Evolutionary conservation across 2,329 filamentous ascomycete genomes (phyloP), one percentile per base, ranked within the genome.

Genomic region (Hypoxylon sp.): DNA sequence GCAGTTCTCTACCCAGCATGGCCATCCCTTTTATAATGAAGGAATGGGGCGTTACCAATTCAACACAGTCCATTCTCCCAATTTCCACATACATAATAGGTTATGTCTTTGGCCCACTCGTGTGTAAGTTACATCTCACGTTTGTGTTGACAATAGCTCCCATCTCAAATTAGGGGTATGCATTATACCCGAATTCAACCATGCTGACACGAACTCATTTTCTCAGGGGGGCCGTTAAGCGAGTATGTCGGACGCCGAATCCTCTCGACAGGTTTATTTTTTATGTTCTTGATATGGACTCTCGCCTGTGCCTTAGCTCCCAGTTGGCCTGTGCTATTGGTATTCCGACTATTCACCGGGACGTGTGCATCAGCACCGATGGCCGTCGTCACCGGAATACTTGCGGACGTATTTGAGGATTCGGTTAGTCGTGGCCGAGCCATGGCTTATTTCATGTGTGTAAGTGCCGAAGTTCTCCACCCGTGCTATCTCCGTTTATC

Each of bases 401-500:
- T 87, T 57, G 86, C 87, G 9, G 87, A 90, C 68, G 75, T 88
- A 4, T 89, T 83, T 62, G 75, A 76, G 40, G 75, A 84, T 41
- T 76, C 81, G 1, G 69, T 77, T 19, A 73, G 75, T 1, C 72
- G 84, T 35, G 85, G 85, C 2, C 73, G 82, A 23, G 81, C 81
- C 3, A 84, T 87, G 75, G 78, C 83, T 1, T 69, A 80, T 29
- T 88, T 86, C 70, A 86, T 87, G 79, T 81, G 80, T 12, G 84
- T 81, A 63, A 65, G 75, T 55, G 11, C n/a, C 16, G 7, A n/a
- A n/a, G n/a, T n/a, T n/a, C n/a, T n/a, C n/a, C n/a, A n/a, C n/a
- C n/a, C n/a, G n/a, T n/a, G n/a, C n/a, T n/a, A n/a, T n/a, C n/a
- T n/a, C n/a, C n/a, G n/a, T n/a, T n/a, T n/a, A n/a, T n/a, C n/a